phyloP scores from a whole-genome alignment of 2,329 filamentous ascomycete species.

The Aspergillus sp. region DNA sequence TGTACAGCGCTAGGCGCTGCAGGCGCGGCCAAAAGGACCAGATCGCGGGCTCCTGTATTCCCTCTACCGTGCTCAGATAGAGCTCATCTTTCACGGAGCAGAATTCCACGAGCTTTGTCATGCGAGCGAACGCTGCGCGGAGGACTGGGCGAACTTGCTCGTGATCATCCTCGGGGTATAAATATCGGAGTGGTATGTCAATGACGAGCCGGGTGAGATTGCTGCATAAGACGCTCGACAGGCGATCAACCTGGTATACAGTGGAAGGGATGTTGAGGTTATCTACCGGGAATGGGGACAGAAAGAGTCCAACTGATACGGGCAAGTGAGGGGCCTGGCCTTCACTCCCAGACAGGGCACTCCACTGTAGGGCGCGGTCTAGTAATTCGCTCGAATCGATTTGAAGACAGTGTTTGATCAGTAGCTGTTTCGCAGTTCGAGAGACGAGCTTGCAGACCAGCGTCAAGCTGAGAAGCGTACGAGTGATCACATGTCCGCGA shows the following conservation, averaged over 20 bases:
- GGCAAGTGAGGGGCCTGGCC: neutral
- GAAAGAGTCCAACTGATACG: constrained; percentile 7
- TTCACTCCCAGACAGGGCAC: neutral
- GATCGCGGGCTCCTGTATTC: constrained; percentile 7
- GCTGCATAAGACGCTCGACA: neutral
- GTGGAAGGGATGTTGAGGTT: constrained; percentile 4
- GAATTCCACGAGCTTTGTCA: constrained; percentile 14
- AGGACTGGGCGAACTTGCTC: constrained; percentile 6
- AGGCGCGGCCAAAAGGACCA: constrained; percentile 16
- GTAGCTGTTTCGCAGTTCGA: constrained; percentile 10
- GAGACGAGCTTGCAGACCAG: constrained; percentile 14
- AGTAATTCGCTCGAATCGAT: constrained; percentile 1
- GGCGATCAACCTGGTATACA: constrained; percentile 6
- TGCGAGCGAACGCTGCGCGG: constrained; percentile 11
- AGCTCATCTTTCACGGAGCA: constrained; percentile 15
- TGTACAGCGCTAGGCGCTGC: constrained; percentile 13
- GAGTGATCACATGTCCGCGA: constrained; percentile 9
- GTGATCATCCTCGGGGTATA: constrained; percentile 10
- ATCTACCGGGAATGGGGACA: constrained; percentile 9
- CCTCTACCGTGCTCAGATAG: constrained; percentile 7
- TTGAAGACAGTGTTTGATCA: constrained; percentile 15
- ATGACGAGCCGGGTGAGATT: constrained; percentile 12
- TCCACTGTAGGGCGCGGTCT: neutral
- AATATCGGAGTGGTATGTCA: constrained; percentile 11
- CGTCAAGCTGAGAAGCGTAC: constrained; percentile 13